Evolutionary conservation across 176 grass and related monocot genomes (phyloP), one percentile per base, ranked within the genome.

Genomic region (Eleusine coracana): DNA sequence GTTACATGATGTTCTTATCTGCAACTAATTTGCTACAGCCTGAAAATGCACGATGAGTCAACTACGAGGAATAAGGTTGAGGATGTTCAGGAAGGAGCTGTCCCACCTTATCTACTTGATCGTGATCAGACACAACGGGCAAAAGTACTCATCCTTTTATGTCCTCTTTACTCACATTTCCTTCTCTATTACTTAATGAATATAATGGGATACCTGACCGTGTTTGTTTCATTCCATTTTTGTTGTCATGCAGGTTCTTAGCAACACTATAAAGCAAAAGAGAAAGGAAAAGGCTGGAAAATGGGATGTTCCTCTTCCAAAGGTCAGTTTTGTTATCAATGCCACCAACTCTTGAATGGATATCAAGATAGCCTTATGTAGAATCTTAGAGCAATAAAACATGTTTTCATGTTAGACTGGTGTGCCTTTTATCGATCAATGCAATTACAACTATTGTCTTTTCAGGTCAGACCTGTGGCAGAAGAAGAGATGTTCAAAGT

Each of bases 1-100:
- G 54, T 18, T 56, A 56, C 54, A 56, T 56, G 54, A 31, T 31
- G 14, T 9, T 27, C 69, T 65, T 56, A 72, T 18, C 14, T 60
- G 17, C 10, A 34, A 51, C 70, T 79, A 45, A 49, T 55, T 82
- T 3, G 81, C 1, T 83, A 31, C 78, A 98, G 96, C 70, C 79
- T 98, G 66, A 92, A 94, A 66, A 95, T 98, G 92, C 90, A 95
- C 3, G 93, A 98, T 17, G 96, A 98, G 66, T 98, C 96, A 78
- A 88, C 91, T 76, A 87, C 80, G 36, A 83, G 92, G 25, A 84
- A 91, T 61, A 97, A 97, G 77, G 85, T 92, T 16, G 95, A 92
- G 40, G 84, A 90, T 66, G 95, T 97, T 79, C 84, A 89, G 59
- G 95, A 97, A 81, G 92, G 95, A 21, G 95, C 90, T 74, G 15